phyloP scores from a whole-genome alignment of 2,329 filamentous ascomycete genomes.

The Zymoseptoria brevis region DNA sequence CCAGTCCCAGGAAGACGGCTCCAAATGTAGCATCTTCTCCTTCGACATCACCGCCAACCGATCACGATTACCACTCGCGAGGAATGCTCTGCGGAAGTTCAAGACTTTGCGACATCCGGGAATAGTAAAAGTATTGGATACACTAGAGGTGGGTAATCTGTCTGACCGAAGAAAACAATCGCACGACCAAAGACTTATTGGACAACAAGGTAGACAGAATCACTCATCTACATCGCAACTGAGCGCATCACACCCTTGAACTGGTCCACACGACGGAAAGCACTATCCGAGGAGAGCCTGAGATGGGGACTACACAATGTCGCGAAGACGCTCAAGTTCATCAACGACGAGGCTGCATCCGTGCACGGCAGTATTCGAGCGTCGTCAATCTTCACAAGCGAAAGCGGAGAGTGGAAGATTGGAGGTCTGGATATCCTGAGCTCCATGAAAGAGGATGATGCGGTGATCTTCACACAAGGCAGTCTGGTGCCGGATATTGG shows the following conservation, averaged over 20 bases:
- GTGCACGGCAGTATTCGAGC: slow-evolving; percentile 82
- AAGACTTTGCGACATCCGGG: slow-evolving; percentile 89
- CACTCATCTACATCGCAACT: slow-evolving; percentile 92
- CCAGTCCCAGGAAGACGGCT: slow-evolving; percentile 71
- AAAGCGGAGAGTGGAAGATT: slow-evolving; percentile 96
- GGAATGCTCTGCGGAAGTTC: slow-evolving; percentile 88
- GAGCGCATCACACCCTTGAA: slow-evolving; percentile 78
- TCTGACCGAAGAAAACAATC: too few relatives aligned
- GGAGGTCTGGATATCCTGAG: slow-evolving; percentile 90
- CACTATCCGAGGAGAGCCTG: slow-evolving; percentile 79
- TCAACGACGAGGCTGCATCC: slow-evolving; percentile 86
- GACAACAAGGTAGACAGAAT: slow-evolving; percentile 61
- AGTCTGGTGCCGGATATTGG: slow-evolving; percentile 77
- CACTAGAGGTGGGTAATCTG: slow-evolving; percentile 77
- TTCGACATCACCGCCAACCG: slow-evolving; percentile 82
- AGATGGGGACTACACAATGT: slow-evolving; percentile 93
- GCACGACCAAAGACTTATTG: slow-evolving; percentile 22
- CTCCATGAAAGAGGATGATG: slow-evolving; percentile 92
- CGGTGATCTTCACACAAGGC: slow-evolving; percentile 84
- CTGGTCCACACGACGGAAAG: slow-evolving; percentile 86
- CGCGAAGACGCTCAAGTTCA: slow-evolving; percentile 87
- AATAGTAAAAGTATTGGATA: slow-evolving; percentile 88
- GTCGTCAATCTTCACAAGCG: slow-evolving; percentile 82
- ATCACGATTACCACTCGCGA: slow-evolving; percentile 73
- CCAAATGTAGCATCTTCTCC: slow-evolving; percentile 91